A percentile compares a stretch with the other conserved stretches of the same genome.
These are phyloP conservation scores for Thymus mandschuricus DNA, from an alignment of 257 asterid genomes.

Conservation along the genomic window DNA sequence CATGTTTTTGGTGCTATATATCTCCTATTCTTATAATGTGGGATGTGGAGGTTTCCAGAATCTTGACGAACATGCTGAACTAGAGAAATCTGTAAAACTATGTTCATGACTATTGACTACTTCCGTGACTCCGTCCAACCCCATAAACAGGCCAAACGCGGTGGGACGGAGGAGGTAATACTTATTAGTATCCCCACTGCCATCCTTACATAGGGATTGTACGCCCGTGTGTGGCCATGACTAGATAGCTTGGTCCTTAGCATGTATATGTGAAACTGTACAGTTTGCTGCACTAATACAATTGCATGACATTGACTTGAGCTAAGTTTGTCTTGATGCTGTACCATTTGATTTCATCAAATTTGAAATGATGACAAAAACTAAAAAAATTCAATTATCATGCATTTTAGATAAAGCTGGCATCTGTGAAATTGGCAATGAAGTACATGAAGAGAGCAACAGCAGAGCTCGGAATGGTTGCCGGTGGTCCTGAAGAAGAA, in stretches of 20 bases:
- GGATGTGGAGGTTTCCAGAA: slow-evolving; percentile 9
- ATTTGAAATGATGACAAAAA: slow-evolving; percentile 30
- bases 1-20: neutral
- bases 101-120: neutral
- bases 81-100: neutral
- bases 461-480: slow-evolving; percentile 77
- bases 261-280: neutral
- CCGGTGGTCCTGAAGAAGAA: slow-evolving; percentile 88
- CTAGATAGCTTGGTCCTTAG: neutral
- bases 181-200: neutral
- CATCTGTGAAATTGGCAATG: slow-evolving; percentile 95
- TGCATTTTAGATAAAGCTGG: slow-evolving; percentile 82
- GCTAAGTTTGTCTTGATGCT: neutral
- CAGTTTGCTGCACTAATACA: slow-evolving; percentile 16
- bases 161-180: too few relatives aligned
- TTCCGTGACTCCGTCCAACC: too few relatives aligned
- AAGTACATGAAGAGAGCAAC: slow-evolving; percentile 95
- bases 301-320: slow-evolving; percentile 31
- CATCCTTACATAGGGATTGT: neutral
- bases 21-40: slow-evolving; percentile 1
- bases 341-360: neutral
- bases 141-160: too few relatives aligned
- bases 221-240: neutral
- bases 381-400: neutral
- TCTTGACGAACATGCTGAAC: neutral